Conservation (phyloP, 495 filamentous ascomycete genomes). For the Letharia columbiana region DNA sequence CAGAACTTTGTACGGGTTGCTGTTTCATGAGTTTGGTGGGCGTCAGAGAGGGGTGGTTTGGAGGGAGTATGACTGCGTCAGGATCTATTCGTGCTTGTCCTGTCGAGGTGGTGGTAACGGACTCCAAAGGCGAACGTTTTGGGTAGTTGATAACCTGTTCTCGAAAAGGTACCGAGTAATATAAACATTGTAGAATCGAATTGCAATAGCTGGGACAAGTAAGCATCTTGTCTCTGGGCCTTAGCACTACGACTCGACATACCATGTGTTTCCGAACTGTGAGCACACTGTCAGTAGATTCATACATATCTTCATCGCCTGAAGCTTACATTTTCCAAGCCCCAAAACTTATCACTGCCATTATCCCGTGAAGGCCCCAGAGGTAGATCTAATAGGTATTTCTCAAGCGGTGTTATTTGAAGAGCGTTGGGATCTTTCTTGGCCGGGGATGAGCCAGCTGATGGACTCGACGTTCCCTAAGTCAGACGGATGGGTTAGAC, state of each 20-base stretch:
- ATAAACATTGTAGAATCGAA: conserved; percentile 93
- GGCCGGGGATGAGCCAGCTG: conserved; percentile 35
- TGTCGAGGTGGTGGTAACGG: conserved; percentile 39
- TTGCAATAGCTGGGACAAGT: conserved; percentile 73
- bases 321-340: conserved; percentile 84
- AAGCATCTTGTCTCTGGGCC: background rate
- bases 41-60: conserved; percentile 36
- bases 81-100: conserved; percentile 38
- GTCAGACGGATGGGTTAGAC: conserved; percentile 1
- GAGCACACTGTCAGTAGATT: conserved; percentile 23
- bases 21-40: conserved; percentile 34
- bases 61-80: conserved; percentile 35
- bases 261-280: conserved; percentile 97
- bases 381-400: conserved; percentile 56
- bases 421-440: conserved; percentile 67
- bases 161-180: conserved; percentile 90
- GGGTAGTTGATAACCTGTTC: conserved; percentile 93
- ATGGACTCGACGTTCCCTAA: conserved; percentile 38
- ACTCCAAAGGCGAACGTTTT: conserved; percentile 49
- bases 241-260: conserved; percentile 26
- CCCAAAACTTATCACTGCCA: conserved; percentile 97
- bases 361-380: conserved; percentile 70
- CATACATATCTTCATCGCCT: background rate
- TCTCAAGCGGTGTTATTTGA: conserved; percentile 72
- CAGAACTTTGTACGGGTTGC: conserved; percentile 33